Base-by-base conservation (phyloP, 106 monocot genomes). In the Dioscorea alata region DNA sequence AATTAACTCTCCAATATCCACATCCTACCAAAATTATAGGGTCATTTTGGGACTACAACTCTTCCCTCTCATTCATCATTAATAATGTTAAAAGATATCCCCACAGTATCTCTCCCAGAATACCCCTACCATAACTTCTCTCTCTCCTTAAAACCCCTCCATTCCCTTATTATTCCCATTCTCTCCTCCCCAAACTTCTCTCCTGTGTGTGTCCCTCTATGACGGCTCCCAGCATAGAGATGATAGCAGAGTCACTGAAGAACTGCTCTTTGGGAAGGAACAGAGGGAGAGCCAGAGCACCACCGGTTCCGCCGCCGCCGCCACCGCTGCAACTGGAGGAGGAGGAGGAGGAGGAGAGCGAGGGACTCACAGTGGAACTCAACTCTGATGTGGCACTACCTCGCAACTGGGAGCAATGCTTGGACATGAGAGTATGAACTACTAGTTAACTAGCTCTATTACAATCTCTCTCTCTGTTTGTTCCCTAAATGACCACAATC, bases 351-450 rank as follows among this genome's bases (percentile, higher is more conserved):
- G 71, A 64, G 23, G 70, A 75, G 49, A 34, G 59, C 48, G 77
- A 31, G 49, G 85, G 68, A 17, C 71, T 89, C 57, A 89, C 84
- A 13, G 84, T 96, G 69, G 91, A 96, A 59, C 73, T 96, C 61
- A 96, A 96, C 88, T 96, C 95, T 12, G 88, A 91, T 9, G 56
- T 84, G 21, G 68, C 91, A 10, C 78, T 96, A 24, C 95, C 95
- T 14, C 82, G 74, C 65, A 75, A 78, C 52, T 96, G 95, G 95
- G 86, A 96, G 73, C 95, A 96, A 81, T 81, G 81, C 64, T 85
- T 96, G 59, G 91, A 96, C 78, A 73, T 96, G 50, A 63, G 82
- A 81, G 95, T 96, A 75, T 8, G 50, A 48, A 65, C 50, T 57
- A 33, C 24, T 0, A 57, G 31, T 21, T 21, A 13, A 54, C 62